These are phyloP conservation scores for Medicago ruthenica DNA, from an alignment of 306 rosid species.

Conservation along the genomic window DNA sequence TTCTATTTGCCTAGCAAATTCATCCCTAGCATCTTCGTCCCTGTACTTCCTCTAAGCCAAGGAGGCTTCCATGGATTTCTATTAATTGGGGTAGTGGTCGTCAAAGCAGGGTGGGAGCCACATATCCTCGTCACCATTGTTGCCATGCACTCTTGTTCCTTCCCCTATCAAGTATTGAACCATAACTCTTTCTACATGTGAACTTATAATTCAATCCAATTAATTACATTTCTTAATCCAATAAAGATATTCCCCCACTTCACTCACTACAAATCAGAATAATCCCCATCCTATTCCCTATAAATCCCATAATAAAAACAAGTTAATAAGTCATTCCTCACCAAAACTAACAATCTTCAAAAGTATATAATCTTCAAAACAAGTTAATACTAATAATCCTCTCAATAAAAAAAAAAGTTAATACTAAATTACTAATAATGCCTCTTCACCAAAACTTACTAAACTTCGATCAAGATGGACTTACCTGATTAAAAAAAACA, in stretches of 20 bases:
- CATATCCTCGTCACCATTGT: neutral
- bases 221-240: neutral
- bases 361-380: neutral
- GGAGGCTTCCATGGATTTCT: no score
- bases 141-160: neutral
- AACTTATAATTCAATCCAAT: conserved; percentile 15
- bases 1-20: no score
- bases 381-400: neutral
- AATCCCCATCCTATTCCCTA: neutral
- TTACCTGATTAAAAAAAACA: neutral
- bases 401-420: no score
- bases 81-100: no score
- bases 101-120: no score
- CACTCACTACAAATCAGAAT: neutral
- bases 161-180: neutral
- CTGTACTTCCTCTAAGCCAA: no score
- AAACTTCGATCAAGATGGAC: neutral
- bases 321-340: neutral
- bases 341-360: neutral
- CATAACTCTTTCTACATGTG: neutral
- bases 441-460: neutral
- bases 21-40: no score
- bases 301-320: neutral
- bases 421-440: neutral
- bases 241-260: neutral